A percentile compares a stretch with the other conserved stretches of the same genome.
These are phyloP conservation scores for Syncephalastrum contaminatum DNA, from an alignment of 371 early-diverging fungal genomes.

Conservation along the genomic window DNA sequence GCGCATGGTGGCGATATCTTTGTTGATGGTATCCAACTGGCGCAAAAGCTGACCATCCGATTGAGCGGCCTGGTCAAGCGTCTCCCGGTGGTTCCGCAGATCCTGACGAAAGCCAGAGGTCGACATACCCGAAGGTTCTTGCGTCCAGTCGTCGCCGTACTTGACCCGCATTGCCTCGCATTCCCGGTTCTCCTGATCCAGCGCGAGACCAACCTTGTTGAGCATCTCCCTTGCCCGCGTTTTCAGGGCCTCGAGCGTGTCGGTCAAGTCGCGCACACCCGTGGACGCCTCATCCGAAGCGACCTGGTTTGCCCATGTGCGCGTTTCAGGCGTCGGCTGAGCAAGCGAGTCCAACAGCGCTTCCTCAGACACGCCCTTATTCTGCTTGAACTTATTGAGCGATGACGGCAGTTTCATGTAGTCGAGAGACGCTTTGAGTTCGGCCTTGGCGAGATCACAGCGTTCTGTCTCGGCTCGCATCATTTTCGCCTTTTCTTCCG, in stretches of 20 bases:
- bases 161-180: conserved; percentile 74
- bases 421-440: conserved; percentile 78
- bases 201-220: conserved; percentile 53
- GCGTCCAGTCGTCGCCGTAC: conserved; percentile 76
- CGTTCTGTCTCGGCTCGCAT: conserved; percentile 73
- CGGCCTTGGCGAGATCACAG: conserved; percentile 77
- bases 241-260: conserved; percentile 60
- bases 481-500: conserved; percentile 91
- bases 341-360: conserved; percentile 52
- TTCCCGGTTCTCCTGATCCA: conserved; percentile 84
- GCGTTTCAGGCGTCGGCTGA: conserved; percentile 60
- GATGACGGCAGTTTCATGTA: conserved; percentile 81
- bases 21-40: conserved; percentile 50
- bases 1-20: conserved; percentile 54
- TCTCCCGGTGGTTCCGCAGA: conserved; percentile 66
- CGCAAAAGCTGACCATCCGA: conserved; percentile 68
- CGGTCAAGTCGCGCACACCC: conserved; percentile 50
- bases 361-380: conserved; percentile 34
- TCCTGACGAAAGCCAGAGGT: conserved; percentile 74
- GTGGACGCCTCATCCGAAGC: conserved; percentile 41
- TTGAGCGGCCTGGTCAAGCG: conserved; percentile 71
- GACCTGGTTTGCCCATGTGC: conserved; percentile 58
- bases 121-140: conserved; percentile 70
- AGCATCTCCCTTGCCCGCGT: conserved; percentile 57
- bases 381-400: conserved; percentile 68